phyloP scores from a whole-genome alignment of 2,329 filamentous ascomycete species.

The Pseudogymnoascus sp. region DNA sequence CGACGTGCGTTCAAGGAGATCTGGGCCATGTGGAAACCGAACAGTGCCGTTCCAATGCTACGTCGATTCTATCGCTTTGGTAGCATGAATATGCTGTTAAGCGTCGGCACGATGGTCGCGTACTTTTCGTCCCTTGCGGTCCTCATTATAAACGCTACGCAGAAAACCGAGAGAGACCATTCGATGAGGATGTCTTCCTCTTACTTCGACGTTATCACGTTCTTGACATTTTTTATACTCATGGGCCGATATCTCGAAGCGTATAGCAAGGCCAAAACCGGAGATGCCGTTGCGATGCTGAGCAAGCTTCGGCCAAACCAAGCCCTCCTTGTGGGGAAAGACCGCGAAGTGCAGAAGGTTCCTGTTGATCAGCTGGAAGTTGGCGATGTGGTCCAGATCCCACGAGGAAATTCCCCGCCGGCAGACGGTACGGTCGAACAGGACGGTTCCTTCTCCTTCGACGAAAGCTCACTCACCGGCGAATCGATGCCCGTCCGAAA shows the following conservation, averaged over 20 bases:
- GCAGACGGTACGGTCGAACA: constrained; percentile 57
- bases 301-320: too few species aligned
- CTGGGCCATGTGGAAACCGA: constrained; percentile 21
- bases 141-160: constrained; percentile 48
- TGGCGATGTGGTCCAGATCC: constrained; percentile 62
- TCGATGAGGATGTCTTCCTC: constrained; percentile 22
- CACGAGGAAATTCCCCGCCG: constrained; percentile 69
- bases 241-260: constrained; percentile 66
- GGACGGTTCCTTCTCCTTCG: constrained; percentile 48
- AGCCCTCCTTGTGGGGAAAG: neutral
- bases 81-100: constrained; percentile 89
- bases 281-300: constrained; percentile 74
- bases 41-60: too few species aligned
- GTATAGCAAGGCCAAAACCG: constrained; percentile 85
- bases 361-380: constrained; percentile 52
- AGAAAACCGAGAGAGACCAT: constrained; percentile 28
- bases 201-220: constrained; percentile 91
- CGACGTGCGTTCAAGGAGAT: constrained; percentile 67
- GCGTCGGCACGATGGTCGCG: constrained; percentile 72
- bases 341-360: constrained; percentile 36
- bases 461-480: constrained; percentile 75
- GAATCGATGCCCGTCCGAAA: constrained; percentile 64
- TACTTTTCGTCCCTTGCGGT: constrained; percentile 77
- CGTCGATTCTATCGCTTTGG: constrained; percentile 77
- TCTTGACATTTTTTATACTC: constrained; percentile 81